A percentile compares a stretch with the other conserved stretches of the same genome.
phyloP scores from a whole-genome alignment of 495 filamentous ascomycete genomes.

The Penicillium subrubescens region DNA sequence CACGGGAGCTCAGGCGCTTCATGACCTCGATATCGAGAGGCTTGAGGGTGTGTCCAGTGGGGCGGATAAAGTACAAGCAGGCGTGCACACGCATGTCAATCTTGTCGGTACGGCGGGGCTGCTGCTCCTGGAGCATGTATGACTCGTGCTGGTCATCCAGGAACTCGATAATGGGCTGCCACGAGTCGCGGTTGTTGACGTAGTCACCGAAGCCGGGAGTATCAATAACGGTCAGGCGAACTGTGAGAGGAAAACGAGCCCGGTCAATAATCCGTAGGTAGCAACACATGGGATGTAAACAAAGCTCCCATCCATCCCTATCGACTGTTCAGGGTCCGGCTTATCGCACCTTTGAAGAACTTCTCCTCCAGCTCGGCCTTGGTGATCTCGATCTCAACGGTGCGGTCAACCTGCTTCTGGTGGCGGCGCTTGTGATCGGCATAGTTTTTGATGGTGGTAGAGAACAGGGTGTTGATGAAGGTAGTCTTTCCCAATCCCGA shows the following conservation, averaged over 20 bases:
- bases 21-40: constrained; percentile 99
- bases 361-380: constrained; percentile 99
- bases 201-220: constrained; percentile 99
- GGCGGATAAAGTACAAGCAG: constrained; percentile 98
- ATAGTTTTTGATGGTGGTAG: constrained; percentile 99
- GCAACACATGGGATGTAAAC: not conserved
- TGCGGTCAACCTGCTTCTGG: constrained; percentile 99
- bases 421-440: constrained; percentile 98
- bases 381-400: constrained; percentile 99
- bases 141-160: constrained; percentile 99
- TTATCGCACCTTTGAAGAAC: constrained; percentile 92
- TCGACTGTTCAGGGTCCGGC: not conserved
- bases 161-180: constrained; percentile 99
- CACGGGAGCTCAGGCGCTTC: constrained; percentile 95
- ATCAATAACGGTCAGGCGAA: constrained; percentile 97
- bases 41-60: constrained; percentile 97
- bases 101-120: constrained; percentile 95
- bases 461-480: constrained; percentile 99
- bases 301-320: not conserved
- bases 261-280: constrained; percentile 19
- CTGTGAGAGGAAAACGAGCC: constrained; percentile 47
- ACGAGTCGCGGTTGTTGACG: constrained; percentile 99
- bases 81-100: constrained; percentile 99
- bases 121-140: constrained; percentile 99
- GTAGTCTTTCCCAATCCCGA: constrained; percentile 98